Conservation (phyloP, 768 basidiomycete genomes). For the Pleurotus giganteus region DNA sequence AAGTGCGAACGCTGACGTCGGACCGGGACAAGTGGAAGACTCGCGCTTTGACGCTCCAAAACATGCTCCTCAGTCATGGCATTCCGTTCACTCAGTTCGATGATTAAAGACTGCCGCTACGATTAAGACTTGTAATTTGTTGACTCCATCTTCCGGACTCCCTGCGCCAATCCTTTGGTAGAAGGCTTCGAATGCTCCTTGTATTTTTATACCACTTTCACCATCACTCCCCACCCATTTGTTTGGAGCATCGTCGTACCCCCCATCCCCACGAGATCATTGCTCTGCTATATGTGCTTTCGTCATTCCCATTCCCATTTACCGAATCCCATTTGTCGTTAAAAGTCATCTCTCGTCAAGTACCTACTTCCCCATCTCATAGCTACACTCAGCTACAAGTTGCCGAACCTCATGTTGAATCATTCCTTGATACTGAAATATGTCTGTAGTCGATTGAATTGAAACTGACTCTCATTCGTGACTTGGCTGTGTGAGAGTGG, state of each 20-base stretch:
- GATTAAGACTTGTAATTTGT: neutral
- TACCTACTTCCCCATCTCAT: constrained; percentile 4
- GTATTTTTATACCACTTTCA: constrained; percentile 11
- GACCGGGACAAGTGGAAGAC: constrained; percentile 67
- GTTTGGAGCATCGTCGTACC: constrained; percentile 17
- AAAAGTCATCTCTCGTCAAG: neutral
- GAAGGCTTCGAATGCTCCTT: constrained; percentile 17
- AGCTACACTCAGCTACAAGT: constrained; percentile 3
- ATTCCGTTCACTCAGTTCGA: constrained; percentile 53
- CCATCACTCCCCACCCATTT: constrained; percentile 16
- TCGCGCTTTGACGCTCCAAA: constrained; percentile 47
- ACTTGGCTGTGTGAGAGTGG: no score
- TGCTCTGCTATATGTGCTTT: constrained; percentile 7
- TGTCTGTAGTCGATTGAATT: no score
- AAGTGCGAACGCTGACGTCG: constrained; percentile 45
- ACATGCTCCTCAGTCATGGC: constrained; percentile 55
- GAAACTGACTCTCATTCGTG: neutral
- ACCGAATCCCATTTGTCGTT: neutral
- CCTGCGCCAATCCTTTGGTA: constrained; percentile 1
- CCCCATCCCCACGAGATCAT: neutral
- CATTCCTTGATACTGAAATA: no score
- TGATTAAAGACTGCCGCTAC: constrained; percentile 1
- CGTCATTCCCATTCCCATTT: neutral
- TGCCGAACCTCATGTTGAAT: neutral
- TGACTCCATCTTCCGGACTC: constrained; percentile 5